Percentiles rank a stretch among this genome's conserved stretches.
These are phyloP conservation scores for Cornus kousa DNA, from an alignment of 148 eudicot species.

Conservation along the genomic window DNA sequence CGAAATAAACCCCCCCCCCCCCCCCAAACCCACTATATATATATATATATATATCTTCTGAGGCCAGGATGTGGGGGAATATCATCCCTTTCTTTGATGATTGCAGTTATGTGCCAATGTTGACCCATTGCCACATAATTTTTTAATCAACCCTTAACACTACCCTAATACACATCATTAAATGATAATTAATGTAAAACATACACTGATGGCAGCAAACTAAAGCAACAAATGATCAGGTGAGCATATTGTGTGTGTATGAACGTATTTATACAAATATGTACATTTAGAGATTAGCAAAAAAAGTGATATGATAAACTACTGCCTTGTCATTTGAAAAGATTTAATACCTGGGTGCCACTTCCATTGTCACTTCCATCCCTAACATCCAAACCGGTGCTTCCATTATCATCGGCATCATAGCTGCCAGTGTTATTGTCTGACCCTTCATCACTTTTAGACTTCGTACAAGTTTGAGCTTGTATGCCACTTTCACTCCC, in stretches of 20 bases:
- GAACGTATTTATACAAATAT: neutral
- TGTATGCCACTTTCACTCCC: constrained; percentile 62
- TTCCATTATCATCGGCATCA: constrained; percentile 48
- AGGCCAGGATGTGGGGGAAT: too few relatives aligned
- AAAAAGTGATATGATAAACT: neutral
- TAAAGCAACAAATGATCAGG: too few relatives aligned
- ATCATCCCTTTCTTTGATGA: too few relatives aligned
- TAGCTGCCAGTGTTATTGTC: constrained; percentile 46
- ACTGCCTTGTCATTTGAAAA: neutral
- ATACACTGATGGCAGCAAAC: too few relatives aligned
- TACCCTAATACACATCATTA: too few relatives aligned
- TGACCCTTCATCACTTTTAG: constrained; percentile 45
- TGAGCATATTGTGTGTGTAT: neutral
- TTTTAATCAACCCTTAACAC: too few relatives aligned
- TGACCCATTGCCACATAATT: too few relatives aligned
- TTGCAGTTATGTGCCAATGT: too few relatives aligned
- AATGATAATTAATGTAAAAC: too few relatives aligned
- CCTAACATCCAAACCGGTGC: constrained; percentile 37
- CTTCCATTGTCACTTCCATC: constrained; percentile 83
- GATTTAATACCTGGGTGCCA: constrained; percentile 61
- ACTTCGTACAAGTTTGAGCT: constrained; percentile 40
- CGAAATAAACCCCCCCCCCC: too few relatives aligned
- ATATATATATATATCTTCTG: too few relatives aligned
- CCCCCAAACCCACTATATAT: too few relatives aligned
- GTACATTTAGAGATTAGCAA: neutral